phyloP scores from a whole-genome alignment of 2,329 filamentous ascomycete genomes.

The Fusarium sp. region DNA sequence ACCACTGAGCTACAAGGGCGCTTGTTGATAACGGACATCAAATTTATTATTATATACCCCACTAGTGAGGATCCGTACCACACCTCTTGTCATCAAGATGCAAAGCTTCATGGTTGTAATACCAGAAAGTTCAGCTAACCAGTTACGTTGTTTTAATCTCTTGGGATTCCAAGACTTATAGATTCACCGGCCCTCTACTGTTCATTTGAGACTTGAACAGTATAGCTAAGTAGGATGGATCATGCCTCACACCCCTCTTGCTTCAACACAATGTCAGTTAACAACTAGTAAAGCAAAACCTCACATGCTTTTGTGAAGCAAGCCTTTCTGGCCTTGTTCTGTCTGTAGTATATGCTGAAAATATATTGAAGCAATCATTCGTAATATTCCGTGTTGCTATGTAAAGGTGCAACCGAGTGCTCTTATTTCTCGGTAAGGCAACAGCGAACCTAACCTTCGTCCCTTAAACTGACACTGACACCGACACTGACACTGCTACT shows the following conservation, averaged over 20 bases:
- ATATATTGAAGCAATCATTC: neutral
- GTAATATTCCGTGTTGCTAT: neutral
- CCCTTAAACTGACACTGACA: neutral
- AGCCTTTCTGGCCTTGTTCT: neutral
- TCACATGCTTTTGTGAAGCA: neutral
- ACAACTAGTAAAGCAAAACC: neutral
- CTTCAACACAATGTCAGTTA: neutral
- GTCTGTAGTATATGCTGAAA: neutral
- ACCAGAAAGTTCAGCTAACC: neutral
- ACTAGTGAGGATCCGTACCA: rapidly evolving
- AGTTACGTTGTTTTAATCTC: neutral
- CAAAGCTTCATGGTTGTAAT: neutral
- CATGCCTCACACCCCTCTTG: neutral
- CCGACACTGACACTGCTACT: neutral
- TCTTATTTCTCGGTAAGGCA: neutral
- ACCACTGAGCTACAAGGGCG: constrained; percentile 41
- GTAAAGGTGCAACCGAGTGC: neutral
- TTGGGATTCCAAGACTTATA: neutral
- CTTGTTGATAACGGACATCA: rapidly evolving
- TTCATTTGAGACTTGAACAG: neutral
- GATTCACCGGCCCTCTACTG: neutral
- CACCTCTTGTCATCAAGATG: neutral
- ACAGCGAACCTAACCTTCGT: neutral
- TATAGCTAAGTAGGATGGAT: neutral
- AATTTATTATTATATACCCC: neutral